Percentiles rank a stretch among this genome's conserved stretches.
Conservation (phyloP, 1,139 yeast species). For the Blastobotrys indianensis region DNA sequence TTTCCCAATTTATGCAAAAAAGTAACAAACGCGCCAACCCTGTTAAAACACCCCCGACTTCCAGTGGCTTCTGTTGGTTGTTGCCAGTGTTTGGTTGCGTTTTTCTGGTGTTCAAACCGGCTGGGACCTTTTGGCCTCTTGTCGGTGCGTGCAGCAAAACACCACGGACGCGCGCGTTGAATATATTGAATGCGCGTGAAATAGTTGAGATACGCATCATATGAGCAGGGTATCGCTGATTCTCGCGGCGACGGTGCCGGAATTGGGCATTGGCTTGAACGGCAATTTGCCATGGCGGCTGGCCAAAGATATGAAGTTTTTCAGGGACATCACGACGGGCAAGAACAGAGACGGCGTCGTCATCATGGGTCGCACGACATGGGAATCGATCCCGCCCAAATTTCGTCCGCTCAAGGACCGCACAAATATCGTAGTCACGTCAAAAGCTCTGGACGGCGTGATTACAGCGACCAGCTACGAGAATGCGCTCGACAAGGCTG, state of each 20-base stretch:
- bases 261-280: conserved; percentile 74
- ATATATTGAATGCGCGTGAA: background rate
- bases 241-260: conserved; percentile 81
- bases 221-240: conserved; percentile 35
- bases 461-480: conserved; percentile 45
- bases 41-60: no score
- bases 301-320: conserved; percentile 77
- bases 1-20: no score
- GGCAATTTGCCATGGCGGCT: conserved; percentile 89
- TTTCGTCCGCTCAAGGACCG: conserved; percentile 81
- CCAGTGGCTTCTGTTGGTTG: no score
- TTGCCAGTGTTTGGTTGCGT: no score
- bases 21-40: no score
- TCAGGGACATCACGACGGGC: conserved; percentile 61
- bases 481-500: conserved; percentile 35
- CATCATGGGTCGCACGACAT: conserved; percentile 92
- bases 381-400: conserved; percentile 85
- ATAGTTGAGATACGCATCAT: background rate
- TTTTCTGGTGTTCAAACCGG: no score
- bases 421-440: conserved; percentile 67
- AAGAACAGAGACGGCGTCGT: conserved; percentile 56
- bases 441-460: conserved; percentile 38
- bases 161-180: no score
- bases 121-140: no score
- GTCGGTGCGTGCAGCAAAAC: no score